Evolutionary conservation across 2,329 filamentous ascomycete species (phyloP).

Genomic region (Pseudocercospora macadamiae): DNA sequence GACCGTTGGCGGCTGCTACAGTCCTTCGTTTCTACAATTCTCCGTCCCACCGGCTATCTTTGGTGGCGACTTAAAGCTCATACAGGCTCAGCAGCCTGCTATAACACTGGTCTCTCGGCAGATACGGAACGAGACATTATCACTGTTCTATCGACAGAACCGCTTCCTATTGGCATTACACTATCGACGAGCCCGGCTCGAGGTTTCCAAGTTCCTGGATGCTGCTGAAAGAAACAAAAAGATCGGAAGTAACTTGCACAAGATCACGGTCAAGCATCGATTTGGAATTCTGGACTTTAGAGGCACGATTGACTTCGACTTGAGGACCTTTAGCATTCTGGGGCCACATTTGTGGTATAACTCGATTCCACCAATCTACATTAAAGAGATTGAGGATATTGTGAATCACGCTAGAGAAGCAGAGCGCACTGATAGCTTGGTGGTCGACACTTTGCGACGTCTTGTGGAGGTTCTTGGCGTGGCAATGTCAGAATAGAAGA

Average conservation of each 20-base stretch:
- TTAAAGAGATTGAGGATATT: constrained; percentile 13
- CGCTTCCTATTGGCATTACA: constrained; percentile 18
- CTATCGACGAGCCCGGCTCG: constrained; percentile 15
- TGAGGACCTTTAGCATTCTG: constrained; percentile 15
- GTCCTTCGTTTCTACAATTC: constrained; percentile 1
- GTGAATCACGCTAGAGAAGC: constrained; percentile 9
- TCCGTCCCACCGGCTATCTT: constrained; percentile 13
- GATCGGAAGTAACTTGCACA: constrained; percentile 12
- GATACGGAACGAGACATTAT: constrained; percentile 14
- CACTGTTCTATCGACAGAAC: constrained; percentile 22
- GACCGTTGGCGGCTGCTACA: constrained; percentile 18
- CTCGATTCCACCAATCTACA: constrained; percentile 16
- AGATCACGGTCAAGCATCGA: constrained; percentile 20
- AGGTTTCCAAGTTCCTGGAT: constrained; percentile 16
- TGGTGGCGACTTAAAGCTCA: constrained; percentile 6
- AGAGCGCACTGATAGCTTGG: constrained; percentile 2
- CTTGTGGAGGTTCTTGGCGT: constrained; percentile 18
- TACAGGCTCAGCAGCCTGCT: constrained; percentile 13
- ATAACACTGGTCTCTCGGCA: constrained; percentile 18
- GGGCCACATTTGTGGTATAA: constrained; percentile 21
- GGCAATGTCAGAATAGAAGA: not conserved
- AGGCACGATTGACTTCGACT: constrained; percentile 20
- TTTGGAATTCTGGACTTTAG: constrained; percentile 22
- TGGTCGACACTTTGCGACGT: constrained; percentile 16
- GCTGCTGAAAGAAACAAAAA: not conserved